Conservation (phyloP, 2,329 filamentous ascomycete genomes). For the Dryadomyces quercivorus region DNA sequence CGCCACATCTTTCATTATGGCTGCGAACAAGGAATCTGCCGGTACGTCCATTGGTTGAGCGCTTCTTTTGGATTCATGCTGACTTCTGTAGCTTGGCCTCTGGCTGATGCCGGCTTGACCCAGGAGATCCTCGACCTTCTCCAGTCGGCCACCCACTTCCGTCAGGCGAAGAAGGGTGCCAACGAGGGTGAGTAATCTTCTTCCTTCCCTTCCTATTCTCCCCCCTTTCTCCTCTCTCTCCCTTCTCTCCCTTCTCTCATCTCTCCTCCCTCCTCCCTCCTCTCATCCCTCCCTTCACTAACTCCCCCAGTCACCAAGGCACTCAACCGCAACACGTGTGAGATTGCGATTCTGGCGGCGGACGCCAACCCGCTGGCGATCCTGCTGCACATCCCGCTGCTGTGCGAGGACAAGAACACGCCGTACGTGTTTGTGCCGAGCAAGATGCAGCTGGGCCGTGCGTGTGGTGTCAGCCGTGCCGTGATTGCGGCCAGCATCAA, state of each 20-base stretch:
- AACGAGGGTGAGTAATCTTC: constrained; percentile 45
- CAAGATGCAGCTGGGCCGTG: constrained; percentile 43
- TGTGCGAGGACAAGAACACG: constrained; percentile 68
- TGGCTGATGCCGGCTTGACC: constrained; percentile 15
- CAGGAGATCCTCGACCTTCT: constrained; percentile 73
- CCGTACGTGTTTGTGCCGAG: constrained; percentile 14
- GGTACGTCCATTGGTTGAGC: background rate
- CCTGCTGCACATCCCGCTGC: constrained; percentile 75
- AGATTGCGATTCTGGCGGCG: constrained; percentile 80
- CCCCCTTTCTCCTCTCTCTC: no score
- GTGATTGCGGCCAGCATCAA: constrained; percentile 86
- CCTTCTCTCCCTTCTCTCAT: no score
- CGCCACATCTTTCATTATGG: background rate
- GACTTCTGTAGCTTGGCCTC: constrained; percentile 13
- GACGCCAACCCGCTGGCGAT: constrained; percentile 84
- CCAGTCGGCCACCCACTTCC: constrained; percentile 56
- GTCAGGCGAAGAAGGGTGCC: constrained; percentile 80
- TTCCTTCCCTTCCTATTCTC: background rate
- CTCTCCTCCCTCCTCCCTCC: background rate
- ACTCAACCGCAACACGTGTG: constrained; percentile 79
- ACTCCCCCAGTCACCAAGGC: constrained; percentile 56
- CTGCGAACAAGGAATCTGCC: constrained; percentile 9
- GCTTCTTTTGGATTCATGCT: background rate
- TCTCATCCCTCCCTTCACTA: background rate
- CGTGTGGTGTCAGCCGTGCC: constrained; percentile 76